Evolutionary conservation across 495 filamentous ascomycete species (phyloP).

Genomic region (Pyrenula massariospora): DNA sequence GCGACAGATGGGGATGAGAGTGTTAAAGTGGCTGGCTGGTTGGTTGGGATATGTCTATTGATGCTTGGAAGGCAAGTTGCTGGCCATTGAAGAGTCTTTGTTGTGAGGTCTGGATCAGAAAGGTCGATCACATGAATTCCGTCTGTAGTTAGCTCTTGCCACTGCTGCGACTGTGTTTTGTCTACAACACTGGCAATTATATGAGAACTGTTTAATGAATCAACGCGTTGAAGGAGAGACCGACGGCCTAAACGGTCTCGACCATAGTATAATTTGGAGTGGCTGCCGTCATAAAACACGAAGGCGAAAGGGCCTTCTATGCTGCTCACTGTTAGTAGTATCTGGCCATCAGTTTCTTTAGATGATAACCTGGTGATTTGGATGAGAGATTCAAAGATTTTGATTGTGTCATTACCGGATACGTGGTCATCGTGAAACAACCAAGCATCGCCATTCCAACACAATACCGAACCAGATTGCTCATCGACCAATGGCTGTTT

Average conservation of each 20-base stretch:
- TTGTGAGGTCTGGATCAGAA: slow-evolving; percentile 6
- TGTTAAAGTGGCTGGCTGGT: slow-evolving; percentile 24
- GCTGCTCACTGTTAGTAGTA: slow-evolving; percentile 42
- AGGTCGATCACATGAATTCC: slow-evolving; percentile 62
- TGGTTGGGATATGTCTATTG: slow-evolving; percentile 39
- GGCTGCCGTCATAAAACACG: slow-evolving; percentile 63
- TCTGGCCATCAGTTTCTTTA: slow-evolving; percentile 14
- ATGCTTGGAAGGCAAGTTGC: slow-evolving; percentile 37
- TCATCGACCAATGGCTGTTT: slow-evolving; percentile 60
- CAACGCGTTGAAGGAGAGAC: slow-evolving; percentile 53
- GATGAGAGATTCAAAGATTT: slow-evolving; percentile 53
- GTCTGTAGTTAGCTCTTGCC: slow-evolving; percentile 73
- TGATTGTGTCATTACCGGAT: slow-evolving; percentile 64
- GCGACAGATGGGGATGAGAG: slow-evolving; percentile 39
- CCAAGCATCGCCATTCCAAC: slow-evolving; percentile 99
- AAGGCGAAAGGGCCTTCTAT: slow-evolving; percentile 87
- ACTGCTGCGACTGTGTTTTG: slow-evolving; percentile 33
- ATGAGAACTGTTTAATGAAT: slow-evolving; percentile 31
- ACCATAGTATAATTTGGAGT: slow-evolving; percentile 58
- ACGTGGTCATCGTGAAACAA: slow-evolving; percentile 44
- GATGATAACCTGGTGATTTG: slow-evolving; percentile 18
- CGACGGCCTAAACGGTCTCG: slow-evolving; percentile 79
- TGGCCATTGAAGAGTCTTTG: slow-evolving; percentile 14
- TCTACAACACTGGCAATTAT: slow-evolving; percentile 68
- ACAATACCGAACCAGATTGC: slow-evolving; percentile 57